Base-by-base conservation (phyloP, 805 yeast genomes). In the Phaffomyces thermotolerans region DNA sequence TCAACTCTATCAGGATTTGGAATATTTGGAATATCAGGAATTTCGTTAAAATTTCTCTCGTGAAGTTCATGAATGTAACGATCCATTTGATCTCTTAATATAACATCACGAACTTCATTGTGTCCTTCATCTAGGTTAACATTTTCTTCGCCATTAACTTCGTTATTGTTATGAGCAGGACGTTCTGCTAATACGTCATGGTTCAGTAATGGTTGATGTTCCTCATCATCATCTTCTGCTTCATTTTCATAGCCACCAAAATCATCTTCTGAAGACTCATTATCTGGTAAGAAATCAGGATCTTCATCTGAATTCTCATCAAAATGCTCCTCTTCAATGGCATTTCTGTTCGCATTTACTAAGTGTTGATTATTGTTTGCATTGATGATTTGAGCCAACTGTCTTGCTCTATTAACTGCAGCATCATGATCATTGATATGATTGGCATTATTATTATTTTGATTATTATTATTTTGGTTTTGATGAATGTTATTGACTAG, bases 221-320 rank as follows among this genome's bases (percentile, higher is more conserved):
- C 34, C 2, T 17, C 35, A 4, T 33, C 13, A 17, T 37, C 34
- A 27, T 25, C 24, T 9, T 31, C 40, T 20, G 20, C 44, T 5
- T 22, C 40, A 13, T 31, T 8, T 34, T 34, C 39, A 22, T 20
- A 17, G 22, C 24, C 42, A 13, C 20, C n/a, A 8, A 34, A 7
- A 8, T 36, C 38, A 24, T 41, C 48, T 32, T 44, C 52, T 24
- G 17, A 23, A 15, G 20, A 25, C 4, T 41, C 46, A 27, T 27
- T 27, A 13, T 9, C 10, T 17, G 56, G 58, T n/a, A 39, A 50
- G 18, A 58, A 56, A 47, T 63, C 63, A 8, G 61, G 61, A 40
- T 63, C 65, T 14, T 32, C 41, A 13, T 39, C 41, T 13, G 33
- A 20, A 18, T 34, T 15, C 15, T 31, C 42, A 34, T 8, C 33